A percentile compares a stretch with the other conserved stretches of the same genome.
Evolutionary conservation across 2,329 filamentous ascomycete genomes (phyloP).

Genomic region (Colletotrichum spaethianum): DNA sequence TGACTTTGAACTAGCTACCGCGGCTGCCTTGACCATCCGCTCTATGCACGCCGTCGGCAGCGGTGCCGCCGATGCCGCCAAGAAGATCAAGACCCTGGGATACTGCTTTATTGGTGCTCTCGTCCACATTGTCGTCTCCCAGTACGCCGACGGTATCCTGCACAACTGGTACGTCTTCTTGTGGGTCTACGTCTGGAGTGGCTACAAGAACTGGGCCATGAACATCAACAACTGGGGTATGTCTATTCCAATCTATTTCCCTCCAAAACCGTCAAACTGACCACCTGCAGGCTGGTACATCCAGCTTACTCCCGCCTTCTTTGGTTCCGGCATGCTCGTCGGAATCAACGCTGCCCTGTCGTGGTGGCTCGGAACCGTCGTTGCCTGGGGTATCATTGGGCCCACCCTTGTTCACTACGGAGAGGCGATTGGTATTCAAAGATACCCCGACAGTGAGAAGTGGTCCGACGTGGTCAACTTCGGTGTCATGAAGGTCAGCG

Average conservation of each 20-base stretch:
- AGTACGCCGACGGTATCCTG: slow-evolving; percentile 72
- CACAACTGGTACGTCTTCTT: slow-evolving; percentile 71
- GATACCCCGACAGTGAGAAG: slow-evolving; percentile 40
- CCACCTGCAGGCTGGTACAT: slow-evolving; percentile 64
- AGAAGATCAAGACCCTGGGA: slow-evolving; percentile 69
- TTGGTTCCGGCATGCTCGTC: slow-evolving; percentile 66
- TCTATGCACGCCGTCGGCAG: slow-evolving; percentile 71
- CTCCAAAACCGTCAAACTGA: not conserved
- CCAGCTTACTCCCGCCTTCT: slow-evolving; percentile 73
- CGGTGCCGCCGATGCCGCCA: slow-evolving; percentile 66
- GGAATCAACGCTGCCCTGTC: slow-evolving; percentile 69
- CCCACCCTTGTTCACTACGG: slow-evolving; percentile 64
- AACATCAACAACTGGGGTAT: slow-evolving; percentile 69
- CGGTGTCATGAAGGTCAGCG: slow-evolving; percentile 49
- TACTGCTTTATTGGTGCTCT: slow-evolving; percentile 66
- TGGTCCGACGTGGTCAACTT: slow-evolving; percentile 51
- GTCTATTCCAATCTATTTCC: not conserved
- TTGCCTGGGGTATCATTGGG: slow-evolving; percentile 69
- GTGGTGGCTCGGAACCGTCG: slow-evolving; percentile 69
- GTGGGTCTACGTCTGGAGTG: slow-evolving; percentile 69
- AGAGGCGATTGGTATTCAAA: slow-evolving; percentile 61
- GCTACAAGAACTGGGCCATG: slow-evolving; percentile 64
- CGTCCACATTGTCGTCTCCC: slow-evolving; percentile 67
- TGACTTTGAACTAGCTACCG: slow-evolving; percentile 56
- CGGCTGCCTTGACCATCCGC: slow-evolving; percentile 73